Evolutionary conservation across 805 yeast genomes (phyloP).

Genomic region (Kurtzmaniella fragi): DNA sequence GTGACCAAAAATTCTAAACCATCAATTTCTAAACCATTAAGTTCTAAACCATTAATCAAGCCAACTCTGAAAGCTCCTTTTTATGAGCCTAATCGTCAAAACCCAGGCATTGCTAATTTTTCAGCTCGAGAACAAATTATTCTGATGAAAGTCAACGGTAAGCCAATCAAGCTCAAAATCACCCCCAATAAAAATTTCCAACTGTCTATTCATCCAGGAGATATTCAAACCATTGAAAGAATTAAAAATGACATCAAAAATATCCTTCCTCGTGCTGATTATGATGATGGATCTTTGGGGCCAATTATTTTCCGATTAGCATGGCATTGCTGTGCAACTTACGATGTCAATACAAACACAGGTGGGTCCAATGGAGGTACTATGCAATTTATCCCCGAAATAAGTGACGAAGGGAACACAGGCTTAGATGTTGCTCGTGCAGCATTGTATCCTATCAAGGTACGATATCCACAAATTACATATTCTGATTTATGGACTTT

Average conservation of each 20-base stretch:
- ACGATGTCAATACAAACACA: slow-evolving; percentile 44
- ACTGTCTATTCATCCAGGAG: slow-evolving; percentile 9
- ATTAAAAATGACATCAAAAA: slow-evolving; percentile 32
- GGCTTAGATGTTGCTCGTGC: slow-evolving; percentile 52
- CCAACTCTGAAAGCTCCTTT: too few species aligned
- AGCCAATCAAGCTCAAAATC: slow-evolving; percentile 5
- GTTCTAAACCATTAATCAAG: too few species aligned
- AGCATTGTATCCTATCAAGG: slow-evolving; percentile 51
- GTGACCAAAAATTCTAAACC: too few species aligned
- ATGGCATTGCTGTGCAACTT: slow-evolving; percentile 89
- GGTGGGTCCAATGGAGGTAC: slow-evolving; percentile 70
- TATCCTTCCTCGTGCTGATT: slow-evolving; percentile 30
- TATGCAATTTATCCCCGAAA: slow-evolving; percentile 39
- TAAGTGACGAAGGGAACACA: slow-evolving; percentile 47
- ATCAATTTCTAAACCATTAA: too few species aligned
- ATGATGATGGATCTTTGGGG: slow-evolving; percentile 68
- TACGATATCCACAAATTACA: slow-evolving; percentile 54
- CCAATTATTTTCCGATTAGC: slow-evolving; percentile 77
- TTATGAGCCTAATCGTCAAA: too few species aligned
- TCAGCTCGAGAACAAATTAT: background rate
- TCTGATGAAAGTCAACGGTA: slow-evolving; percentile 2
- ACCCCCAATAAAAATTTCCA: slow-evolving; percentile 2
- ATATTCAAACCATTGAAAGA: slow-evolving; percentile 6
- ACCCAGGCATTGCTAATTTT: too few species aligned
- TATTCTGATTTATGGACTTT: slow-evolving; percentile 70